Evolutionary conservation across 768 basidiomycete species (phyloP).

Genomic region (Mycena belliarum): DNA sequence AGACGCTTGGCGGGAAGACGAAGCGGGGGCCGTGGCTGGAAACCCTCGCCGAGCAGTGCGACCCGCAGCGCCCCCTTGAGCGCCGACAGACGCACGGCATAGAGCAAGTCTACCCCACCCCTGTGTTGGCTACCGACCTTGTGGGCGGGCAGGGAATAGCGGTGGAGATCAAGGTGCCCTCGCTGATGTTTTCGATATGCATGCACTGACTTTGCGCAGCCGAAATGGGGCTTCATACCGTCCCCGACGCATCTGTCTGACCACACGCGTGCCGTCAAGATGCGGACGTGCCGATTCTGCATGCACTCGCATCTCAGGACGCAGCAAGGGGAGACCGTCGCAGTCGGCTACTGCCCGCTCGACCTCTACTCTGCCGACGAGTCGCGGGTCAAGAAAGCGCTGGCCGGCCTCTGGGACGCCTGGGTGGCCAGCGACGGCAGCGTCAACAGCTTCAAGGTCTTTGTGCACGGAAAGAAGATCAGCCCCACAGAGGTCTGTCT

Average conservation of each 20-base stretch:
- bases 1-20: conserved; percentile 23
- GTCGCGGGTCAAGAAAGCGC: conserved; percentile 59
- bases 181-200: background rate
- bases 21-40: conserved; percentile 54
- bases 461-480: conserved; percentile 63
- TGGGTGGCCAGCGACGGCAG: conserved; percentile 69
- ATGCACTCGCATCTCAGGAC: conserved; percentile 73
- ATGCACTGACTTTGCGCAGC: conserved; percentile 46
- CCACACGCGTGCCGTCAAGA: conserved; percentile 60
- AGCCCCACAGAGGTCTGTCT: conserved; percentile 53
- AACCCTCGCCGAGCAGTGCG: conserved; percentile 45
- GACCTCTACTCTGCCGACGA: conserved; percentile 82
- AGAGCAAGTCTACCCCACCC: conserved; percentile 55
- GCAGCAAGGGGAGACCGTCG: conserved; percentile 36
- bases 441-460: conserved; percentile 83
- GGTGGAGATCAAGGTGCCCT: conserved; percentile 88
- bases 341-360: conserved; percentile 77
- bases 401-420: conserved; percentile 68
- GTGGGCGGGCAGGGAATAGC: conserved; percentile 65
- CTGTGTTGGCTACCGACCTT: conserved; percentile 79
- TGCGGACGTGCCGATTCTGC: conserved; percentile 82
- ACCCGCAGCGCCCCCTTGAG: conserved; percentile 54
- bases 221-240: conserved; percentile 97
- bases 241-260: conserved; percentile 58
- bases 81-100: conserved; percentile 60